phyloP scores from a whole-genome alignment of 805 yeast species.

The Priceomyces fermenticarens region DNA sequence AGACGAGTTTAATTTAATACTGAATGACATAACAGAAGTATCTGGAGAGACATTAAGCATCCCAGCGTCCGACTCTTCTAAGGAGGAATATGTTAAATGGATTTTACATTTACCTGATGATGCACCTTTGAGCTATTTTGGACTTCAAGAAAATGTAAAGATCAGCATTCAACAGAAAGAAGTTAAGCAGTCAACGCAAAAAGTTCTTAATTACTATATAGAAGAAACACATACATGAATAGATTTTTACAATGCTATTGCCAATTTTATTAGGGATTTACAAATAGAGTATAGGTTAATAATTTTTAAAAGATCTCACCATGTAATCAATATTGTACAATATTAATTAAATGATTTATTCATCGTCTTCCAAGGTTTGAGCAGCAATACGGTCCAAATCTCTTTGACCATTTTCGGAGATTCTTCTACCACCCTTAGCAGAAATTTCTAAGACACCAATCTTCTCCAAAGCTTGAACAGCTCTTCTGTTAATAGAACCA shows the following conservation, averaged over 20 bases:
- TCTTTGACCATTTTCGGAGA: conserved; percentile 99
- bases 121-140: conserved; percentile 54
- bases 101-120: conserved; percentile 49
- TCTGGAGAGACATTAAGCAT: conserved; percentile 20
- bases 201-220: conserved; percentile 5
- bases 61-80: conserved; percentile 45
- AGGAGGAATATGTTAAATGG: conserved; percentile 45
- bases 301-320: conserved; percentile 6
- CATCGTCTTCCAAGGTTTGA: conserved; percentile 93
- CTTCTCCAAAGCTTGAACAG: conserved; percentile 96
- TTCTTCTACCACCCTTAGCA: conserved; percentile 98
- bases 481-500: conserved; percentile 98
- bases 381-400: conserved; percentile 99
- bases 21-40: conserved; percentile 16
- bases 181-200: conserved; percentile 14
- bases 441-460: conserved; percentile 95
- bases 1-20: conserved; percentile 39
- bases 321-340: conserved; percentile 6
- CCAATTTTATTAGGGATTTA: conserved; percentile 13
- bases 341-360: conserved; percentile 25
- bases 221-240: conserved; percentile 2
- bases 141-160: conserved; percentile 44
- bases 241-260: conserved; percentile 15
- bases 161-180: conserved; percentile 21
- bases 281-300: conserved; percentile 9